These are phyloP conservation scores for Bjerkandera adusta DNA, from an alignment of 1,284 basidiomycete species.

Conservation along the genomic window DNA sequence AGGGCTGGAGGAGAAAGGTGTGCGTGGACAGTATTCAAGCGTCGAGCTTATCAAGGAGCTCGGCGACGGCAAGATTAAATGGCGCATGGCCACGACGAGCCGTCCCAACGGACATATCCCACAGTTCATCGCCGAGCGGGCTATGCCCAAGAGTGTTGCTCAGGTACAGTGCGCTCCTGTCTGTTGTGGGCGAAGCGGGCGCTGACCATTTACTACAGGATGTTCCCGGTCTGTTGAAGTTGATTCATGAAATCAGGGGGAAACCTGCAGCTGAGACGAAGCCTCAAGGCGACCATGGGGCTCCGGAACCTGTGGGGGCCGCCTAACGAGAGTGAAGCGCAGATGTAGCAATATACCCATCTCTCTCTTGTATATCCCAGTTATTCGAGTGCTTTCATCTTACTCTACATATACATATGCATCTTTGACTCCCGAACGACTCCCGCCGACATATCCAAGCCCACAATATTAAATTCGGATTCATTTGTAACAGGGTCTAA, in stretches of 20 bases:
- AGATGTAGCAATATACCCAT: too few species aligned
- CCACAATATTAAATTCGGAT: too few species aligned
- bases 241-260: conserved; percentile 28
- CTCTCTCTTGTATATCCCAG: too few species aligned
- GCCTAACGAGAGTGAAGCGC: too few species aligned
- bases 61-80: conserved; percentile 63
- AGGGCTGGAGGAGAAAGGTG: conserved; percentile 63
- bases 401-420: too few species aligned
- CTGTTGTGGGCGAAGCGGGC: background rate
- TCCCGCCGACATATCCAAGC: too few species aligned
- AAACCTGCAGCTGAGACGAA: conserved; percentile 1
- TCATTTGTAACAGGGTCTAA: too few species aligned
- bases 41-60: conserved; percentile 66
- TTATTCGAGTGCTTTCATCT: too few species aligned
- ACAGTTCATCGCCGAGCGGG: conserved; percentile 54
- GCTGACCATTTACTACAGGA: conserved; percentile 41
- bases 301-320: too few species aligned
- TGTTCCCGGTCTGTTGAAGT: conserved; percentile 60
- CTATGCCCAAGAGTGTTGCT: conserved; percentile 60
- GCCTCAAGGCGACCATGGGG: too few species aligned
- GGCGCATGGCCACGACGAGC: conserved; percentile 80
- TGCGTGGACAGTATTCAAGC: conserved; percentile 66
- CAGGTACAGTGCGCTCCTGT: conserved; percentile 38
- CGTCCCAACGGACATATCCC: conserved; percentile 70
- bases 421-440: too few species aligned